Conservation (phyloP, 2,329 filamentous ascomycete species). For the Botrytis fragariae region DNA sequence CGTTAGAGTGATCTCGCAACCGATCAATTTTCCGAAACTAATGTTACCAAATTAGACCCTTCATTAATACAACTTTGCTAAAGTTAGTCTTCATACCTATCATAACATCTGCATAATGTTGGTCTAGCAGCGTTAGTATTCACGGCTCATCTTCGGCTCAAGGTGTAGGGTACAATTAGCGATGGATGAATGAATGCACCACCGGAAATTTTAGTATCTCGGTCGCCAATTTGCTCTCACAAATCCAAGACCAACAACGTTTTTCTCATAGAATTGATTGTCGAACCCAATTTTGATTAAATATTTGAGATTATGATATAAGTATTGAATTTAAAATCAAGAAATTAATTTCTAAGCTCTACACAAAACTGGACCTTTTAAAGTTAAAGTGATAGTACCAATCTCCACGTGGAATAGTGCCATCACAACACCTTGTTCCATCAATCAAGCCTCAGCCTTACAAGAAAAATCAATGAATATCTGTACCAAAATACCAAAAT, state of each 20-base stretch:
- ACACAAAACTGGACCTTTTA: neutral
- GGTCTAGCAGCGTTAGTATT: neutral
- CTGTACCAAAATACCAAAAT: neutral
- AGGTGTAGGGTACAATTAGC: neutral
- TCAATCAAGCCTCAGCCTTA: neutral
- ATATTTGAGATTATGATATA: neutral
- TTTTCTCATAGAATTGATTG: neutral
- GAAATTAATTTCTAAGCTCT: neutral
- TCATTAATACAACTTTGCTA: neutral
- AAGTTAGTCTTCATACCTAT: no score
- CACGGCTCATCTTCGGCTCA: neutral
- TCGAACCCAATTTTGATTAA: neutral
- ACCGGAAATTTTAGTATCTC: neutral
- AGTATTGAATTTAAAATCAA: neutral
- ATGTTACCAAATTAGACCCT: rapidly evolving
- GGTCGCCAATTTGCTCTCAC: neutral
- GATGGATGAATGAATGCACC: neutral
- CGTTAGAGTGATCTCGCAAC: neutral
- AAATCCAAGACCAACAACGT: neutral
- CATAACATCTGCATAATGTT: neutral
- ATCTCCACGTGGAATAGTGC: neutral
- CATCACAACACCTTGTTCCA: neutral
- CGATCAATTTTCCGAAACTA: neutral
- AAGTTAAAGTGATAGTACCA: neutral
- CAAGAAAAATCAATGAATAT: neutral